phyloP scores from a whole-genome alignment of 2,329 filamentous ascomycete species.

The Colletotrichum chrysophilum region DNA sequence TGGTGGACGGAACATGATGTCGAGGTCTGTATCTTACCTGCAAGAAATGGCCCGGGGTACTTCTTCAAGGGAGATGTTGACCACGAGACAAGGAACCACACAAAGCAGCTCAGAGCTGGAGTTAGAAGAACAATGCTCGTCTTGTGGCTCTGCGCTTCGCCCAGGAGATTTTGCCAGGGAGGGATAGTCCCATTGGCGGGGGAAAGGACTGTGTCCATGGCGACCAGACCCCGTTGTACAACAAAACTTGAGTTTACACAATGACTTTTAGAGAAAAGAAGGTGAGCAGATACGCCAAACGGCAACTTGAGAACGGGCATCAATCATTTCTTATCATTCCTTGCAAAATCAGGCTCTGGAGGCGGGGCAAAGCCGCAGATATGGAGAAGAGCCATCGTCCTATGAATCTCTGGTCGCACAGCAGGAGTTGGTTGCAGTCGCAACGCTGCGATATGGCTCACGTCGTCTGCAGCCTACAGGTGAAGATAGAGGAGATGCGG shows the following conservation, averaged over 20 bases:
- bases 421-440: neutral
- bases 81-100: constrained; percentile 1
- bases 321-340: neutral
- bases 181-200: neutral
- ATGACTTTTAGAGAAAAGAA: neutral
- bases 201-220: neutral
- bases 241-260: neutral
- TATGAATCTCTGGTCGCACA: neutral
- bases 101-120: neutral
- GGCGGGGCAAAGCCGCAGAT: neutral
- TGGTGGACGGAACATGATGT: neutral
- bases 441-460: neutral
- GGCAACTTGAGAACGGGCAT: neutral
- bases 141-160: neutral
- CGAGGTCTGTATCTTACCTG: constrained; percentile 24
- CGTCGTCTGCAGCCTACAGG: neutral
- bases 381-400: neutral
- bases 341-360: neutral
- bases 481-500: neutral
- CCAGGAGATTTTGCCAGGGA: neutral
- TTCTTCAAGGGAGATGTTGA: constrained; percentile 29
- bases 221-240: neutral
- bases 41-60: constrained; percentile 36
- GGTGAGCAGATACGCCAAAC: neutral
- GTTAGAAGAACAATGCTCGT: neutral